These are phyloP conservation scores for Penicillium parvum DNA, from an alignment of 495 filamentous ascomycete species.

Conservation along the genomic window DNA sequence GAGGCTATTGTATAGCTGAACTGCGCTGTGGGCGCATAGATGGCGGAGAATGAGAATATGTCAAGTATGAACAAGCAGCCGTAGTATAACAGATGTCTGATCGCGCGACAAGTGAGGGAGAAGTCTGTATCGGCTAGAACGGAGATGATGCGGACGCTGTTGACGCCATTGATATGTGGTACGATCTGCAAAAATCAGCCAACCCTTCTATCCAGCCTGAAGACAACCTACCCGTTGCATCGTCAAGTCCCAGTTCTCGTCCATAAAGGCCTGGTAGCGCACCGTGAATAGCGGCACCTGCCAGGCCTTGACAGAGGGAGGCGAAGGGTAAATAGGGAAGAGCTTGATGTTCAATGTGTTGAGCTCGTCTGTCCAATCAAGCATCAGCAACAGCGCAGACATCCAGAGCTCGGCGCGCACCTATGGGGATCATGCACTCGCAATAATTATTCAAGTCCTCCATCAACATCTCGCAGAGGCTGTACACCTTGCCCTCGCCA, in stretches of 20 bases:
- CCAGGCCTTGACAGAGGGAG: constrained; percentile 73
- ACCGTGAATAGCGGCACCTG: constrained; percentile 90
- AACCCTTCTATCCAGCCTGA: neutral
- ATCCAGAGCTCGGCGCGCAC: constrained; percentile 37
- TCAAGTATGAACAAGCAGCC: constrained; percentile 82
- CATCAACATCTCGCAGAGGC: constrained; percentile 83
- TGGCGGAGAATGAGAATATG: constrained; percentile 86
- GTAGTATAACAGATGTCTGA: constrained; percentile 87
- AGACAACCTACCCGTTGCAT: constrained; percentile 56
- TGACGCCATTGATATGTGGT: constrained; percentile 82
- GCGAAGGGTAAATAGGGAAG: constrained; percentile 75
- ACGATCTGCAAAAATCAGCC: constrained; percentile 48
- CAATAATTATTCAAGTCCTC: constrained; percentile 96
- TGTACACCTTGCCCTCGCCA: constrained; percentile 64
- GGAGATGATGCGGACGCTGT: constrained; percentile 79
- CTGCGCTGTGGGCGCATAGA: constrained; percentile 78
- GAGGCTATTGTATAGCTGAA: constrained; percentile 69
- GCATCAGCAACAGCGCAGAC: constrained; percentile 14
- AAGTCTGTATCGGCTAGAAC: constrained; percentile 79
- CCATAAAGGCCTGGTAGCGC: constrained; percentile 66
- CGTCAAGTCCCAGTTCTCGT: constrained; percentile 88
- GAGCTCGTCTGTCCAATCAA: constrained; percentile 63
- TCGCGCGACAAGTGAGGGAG: constrained; percentile 73
- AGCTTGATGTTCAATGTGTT: constrained; percentile 97
- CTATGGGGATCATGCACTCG: constrained; percentile 95